phyloP scores from a whole-genome alignment of 441 rosid species.

The Eutrema salsugineum region DNA sequence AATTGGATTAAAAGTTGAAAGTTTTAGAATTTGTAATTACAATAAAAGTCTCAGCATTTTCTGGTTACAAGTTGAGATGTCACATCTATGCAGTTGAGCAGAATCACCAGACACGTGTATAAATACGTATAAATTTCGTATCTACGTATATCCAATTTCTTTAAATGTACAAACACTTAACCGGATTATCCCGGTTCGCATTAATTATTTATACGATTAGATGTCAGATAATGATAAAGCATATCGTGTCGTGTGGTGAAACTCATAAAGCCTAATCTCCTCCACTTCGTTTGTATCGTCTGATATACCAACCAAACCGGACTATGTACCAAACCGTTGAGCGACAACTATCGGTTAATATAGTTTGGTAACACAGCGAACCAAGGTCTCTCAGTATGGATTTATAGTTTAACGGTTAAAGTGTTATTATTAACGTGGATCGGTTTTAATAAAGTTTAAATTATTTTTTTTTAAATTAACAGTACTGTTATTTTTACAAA shows the following conservation, averaged over 20 bases:
- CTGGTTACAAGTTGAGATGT: constrained; percentile 30
- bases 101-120: constrained; percentile 25
- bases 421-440: neutral
- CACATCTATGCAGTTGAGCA: constrained; percentile 28
- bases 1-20: neutral
- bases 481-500: neutral
- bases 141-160: neutral
- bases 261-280: neutral
- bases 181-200: constrained; percentile 11
- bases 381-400: neutral
- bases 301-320: constrained; percentile 4
- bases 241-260: neutral
- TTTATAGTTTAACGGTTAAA: neutral
- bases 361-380: neutral
- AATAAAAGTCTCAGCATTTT: constrained; percentile 10
- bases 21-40: neutral
- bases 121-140: neutral
- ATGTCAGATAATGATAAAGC: neutral
- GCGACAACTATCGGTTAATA: neutral
- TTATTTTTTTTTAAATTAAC: neutral
- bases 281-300: neutral
- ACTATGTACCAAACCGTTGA: neutral
- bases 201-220: neutral
- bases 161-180: constrained; percentile 2
- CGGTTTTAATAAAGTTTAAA: neutral